A percentile compares a stretch with the other conserved stretches of the same genome.
Conservation (phyloP, 441 rosid genomes). For the Erysimum pusillum region DNA sequence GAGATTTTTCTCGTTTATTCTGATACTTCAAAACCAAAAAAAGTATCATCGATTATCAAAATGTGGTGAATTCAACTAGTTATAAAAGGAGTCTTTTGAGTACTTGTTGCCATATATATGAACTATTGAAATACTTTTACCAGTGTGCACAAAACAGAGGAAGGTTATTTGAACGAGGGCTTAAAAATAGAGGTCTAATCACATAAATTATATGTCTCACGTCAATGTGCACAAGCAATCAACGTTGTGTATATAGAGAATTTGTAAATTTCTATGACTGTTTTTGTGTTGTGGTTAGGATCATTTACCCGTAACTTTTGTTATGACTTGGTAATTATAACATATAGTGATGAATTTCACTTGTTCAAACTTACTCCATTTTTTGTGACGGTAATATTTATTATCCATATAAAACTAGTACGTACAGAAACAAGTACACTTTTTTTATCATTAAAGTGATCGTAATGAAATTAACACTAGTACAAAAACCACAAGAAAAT, state of each 20-base stretch:
- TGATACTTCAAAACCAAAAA: slow-evolving; percentile 2
- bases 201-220: too few species aligned
- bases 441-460: not conserved
- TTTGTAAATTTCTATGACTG: too few species aligned
- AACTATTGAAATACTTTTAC: slow-evolving; percentile 10
- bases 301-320: too few species aligned
- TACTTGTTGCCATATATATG: slow-evolving; percentile 1
- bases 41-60: slow-evolving; percentile 3
- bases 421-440: too few species aligned
- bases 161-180: not conserved
- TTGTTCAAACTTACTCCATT: too few species aligned
- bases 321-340: too few species aligned
- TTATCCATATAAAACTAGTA: too few species aligned
- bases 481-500: slow-evolving; percentile 1
- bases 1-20: slow-evolving; percentile 29
- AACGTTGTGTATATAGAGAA: not conserved
- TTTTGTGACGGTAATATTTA: too few species aligned
- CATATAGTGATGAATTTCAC: too few species aligned
- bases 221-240: too few species aligned
- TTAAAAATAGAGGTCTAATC: not conserved
- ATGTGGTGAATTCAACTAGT: slow-evolving; percentile 5
- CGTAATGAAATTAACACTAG: not conserved
- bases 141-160: slow-evolving; percentile 6
- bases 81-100: slow-evolving; percentile 22
- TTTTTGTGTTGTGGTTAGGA: too few species aligned